Evolutionary conservation across 176 grass and related monocot species (phyloP).

Genomic region (Hyparrhenia diplandra): DNA sequence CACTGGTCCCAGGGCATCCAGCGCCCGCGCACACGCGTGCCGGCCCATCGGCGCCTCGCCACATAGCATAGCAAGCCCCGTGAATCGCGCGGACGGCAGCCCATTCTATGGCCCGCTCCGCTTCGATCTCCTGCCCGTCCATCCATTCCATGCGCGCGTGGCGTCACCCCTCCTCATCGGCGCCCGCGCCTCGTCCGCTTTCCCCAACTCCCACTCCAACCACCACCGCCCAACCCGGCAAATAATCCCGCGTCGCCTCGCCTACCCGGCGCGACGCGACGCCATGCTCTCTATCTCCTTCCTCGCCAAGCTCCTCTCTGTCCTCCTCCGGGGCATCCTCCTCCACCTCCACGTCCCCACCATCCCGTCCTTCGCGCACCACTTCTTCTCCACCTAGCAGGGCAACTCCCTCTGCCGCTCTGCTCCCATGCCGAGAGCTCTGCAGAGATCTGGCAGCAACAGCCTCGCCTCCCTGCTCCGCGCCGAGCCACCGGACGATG

Average conservation of each 20-base stretch:
- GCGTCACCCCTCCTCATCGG: neutral
- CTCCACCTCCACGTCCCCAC: conserved; percentile 12
- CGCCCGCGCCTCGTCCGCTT: conserved; percentile 12
- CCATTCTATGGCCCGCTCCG: neutral
- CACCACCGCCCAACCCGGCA: neutral
- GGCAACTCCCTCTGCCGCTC: too few species aligned
- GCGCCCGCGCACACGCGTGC: neutral
- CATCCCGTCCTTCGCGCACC: neutral
- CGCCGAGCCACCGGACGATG: conserved; percentile 16
- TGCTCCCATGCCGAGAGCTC: conserved; percentile 3
- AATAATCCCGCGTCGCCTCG: neutral
- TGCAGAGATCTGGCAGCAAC: conserved; percentile 63
- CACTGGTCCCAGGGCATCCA: too few species aligned
- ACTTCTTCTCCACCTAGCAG: conserved; percentile 39
- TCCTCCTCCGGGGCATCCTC: conserved; percentile 37
- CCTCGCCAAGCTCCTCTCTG: conserved; percentile 28
- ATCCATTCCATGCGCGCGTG: neutral
- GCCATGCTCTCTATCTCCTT: conserved; percentile 43
- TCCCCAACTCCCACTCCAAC: conserved; percentile 32
- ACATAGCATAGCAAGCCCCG: neutral
- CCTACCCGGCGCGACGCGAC: neutral
- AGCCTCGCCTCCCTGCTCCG: conserved; percentile 49
- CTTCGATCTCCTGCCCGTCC: neutral
- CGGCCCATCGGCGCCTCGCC: neutral
- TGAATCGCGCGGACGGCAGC: conserved; percentile 34